Conservation (phyloP, 768 basidiomycete species). For the Leccinum uliginosum region DNA sequence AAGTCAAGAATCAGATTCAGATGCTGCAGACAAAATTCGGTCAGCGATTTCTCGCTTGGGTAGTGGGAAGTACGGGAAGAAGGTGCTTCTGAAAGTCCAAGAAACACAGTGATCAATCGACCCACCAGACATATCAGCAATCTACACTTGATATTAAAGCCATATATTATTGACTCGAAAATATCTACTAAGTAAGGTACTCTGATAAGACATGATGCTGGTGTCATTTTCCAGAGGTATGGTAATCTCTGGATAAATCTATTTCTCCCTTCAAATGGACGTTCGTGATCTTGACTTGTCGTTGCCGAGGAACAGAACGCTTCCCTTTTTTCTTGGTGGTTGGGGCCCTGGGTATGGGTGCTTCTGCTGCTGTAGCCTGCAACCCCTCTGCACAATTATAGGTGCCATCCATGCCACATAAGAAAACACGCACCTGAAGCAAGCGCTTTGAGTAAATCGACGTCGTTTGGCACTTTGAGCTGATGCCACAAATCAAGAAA, state of each 20-base stretch:
- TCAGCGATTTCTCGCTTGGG: constrained; percentile 32
- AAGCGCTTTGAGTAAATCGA: constrained; percentile 74
- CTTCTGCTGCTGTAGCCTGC: constrained; percentile 70
- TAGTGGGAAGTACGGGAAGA: constrained; percentile 43
- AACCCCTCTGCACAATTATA: constrained; percentile 57
- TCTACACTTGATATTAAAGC: not conserved
- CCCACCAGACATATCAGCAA: not conserved
- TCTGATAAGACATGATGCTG: not conserved
- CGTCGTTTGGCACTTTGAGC: constrained; percentile 80
- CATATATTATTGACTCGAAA: not conserved
- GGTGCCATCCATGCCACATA: not conserved
- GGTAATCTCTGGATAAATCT: constrained; percentile 76
- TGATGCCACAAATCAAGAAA: constrained; percentile 86
- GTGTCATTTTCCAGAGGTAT: constrained; percentile 22
- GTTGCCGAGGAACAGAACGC: constrained; percentile 65
- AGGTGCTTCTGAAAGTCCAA: constrained; percentile 42
- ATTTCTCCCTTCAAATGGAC: constrained; percentile 83
- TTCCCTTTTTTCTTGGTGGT: constrained; percentile 79
- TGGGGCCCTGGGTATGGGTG: constrained; percentile 49
- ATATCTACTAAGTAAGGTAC: not conserved
- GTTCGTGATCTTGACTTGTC: constrained; percentile 83
- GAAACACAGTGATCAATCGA: constrained; percentile 14
- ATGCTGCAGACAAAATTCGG: constrained; percentile 32
- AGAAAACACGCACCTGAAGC: constrained; percentile 51
- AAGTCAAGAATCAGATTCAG: constrained; percentile 34